Conservation (phyloP, 108 stramenopile genomes). For the Conticribra guillardii region DNA sequence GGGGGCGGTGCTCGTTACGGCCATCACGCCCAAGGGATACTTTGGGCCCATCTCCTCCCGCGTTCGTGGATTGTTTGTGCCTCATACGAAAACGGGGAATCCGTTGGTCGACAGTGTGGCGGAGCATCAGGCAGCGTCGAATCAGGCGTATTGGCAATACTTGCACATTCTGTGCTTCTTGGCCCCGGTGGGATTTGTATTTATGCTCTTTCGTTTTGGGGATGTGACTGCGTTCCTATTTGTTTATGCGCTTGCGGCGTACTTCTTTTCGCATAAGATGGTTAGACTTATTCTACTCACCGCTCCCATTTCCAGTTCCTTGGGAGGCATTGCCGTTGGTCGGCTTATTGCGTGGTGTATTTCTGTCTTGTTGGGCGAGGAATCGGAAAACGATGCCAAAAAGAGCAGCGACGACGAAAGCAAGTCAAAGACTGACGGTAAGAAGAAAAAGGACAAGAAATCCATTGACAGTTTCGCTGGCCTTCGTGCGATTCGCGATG, state of each 20-base stretch:
- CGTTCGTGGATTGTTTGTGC: constrained; percentile 88
- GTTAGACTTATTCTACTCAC: constrained; percentile 95
- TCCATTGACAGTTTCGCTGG: constrained; percentile 42
- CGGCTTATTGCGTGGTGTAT: constrained; percentile 78
- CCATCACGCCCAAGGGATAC: constrained; percentile 88
- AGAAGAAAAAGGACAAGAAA: constrained; percentile 65
- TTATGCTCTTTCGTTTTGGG: constrained; percentile 73
- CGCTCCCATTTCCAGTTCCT: constrained; percentile 89
- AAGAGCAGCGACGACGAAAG: constrained; percentile 17
- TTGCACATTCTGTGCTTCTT: constrained; percentile 92
- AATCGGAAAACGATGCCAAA: constrained; percentile 10
- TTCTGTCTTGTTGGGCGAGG: constrained; percentile 59
- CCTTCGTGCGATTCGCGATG: constrained; percentile 55
- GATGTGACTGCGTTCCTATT: constrained; percentile 89
- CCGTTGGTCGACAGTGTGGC: constrained; percentile 93
- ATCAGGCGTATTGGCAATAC: constrained; percentile 96
- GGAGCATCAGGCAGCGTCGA: constrained; percentile 97
- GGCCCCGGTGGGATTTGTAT: constrained; percentile 94
- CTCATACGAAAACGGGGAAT: constrained; percentile 93
- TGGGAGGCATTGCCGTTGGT: constrained; percentile 91
- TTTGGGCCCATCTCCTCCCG: constrained; percentile 90
- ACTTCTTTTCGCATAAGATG: constrained; percentile 98
- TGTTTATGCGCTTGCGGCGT: constrained; percentile 90
- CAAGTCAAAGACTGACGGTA: constrained; percentile 26
- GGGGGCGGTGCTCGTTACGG: constrained; percentile 49